Percentiles rank a stretch among this genome's conserved stretches.
These are phyloP conservation scores for Pinus tabuliformis DNA, from an alignment of 75 land plant species.

Conservation along the genomic window DNA sequence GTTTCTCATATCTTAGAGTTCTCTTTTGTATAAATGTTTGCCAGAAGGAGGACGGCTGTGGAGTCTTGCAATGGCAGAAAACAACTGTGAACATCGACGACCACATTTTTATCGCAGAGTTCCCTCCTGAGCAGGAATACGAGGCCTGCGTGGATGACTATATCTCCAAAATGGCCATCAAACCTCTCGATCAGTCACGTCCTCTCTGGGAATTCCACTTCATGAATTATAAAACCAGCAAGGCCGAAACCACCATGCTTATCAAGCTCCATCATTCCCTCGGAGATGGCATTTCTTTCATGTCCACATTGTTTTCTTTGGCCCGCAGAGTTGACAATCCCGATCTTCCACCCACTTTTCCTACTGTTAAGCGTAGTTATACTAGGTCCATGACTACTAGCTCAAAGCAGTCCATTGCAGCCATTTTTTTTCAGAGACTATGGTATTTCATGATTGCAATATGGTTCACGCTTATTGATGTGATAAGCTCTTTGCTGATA, in stretches of 20 bases:
- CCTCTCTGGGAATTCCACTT: constrained; percentile 6
- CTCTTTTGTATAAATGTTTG: no score
- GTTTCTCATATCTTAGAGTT: no score
- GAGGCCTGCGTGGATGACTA: neutral
- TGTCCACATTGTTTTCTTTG: neutral
- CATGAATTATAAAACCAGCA: neutral
- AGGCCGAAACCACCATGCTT: neutral
- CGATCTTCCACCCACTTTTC: constrained; percentile 15
- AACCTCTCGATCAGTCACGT: neutral
- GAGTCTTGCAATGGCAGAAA: no score
- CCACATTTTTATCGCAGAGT: neutral
- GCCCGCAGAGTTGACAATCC: no score
- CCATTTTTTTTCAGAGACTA: no score
- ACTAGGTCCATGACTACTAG: no score
- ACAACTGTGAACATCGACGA: neutral
- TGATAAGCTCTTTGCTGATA: no score
- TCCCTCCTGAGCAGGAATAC: neutral
- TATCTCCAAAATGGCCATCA: neutral
- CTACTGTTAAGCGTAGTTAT: neutral
- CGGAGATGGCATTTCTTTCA: constrained; percentile 3
- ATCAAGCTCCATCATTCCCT: neutral
- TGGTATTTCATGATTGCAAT: no score
- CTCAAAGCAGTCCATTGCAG: no score
- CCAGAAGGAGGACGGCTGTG: no score
- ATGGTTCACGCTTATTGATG: no score